These are phyloP conservation scores for Penicillium crystallinum DNA, from an alignment of 495 filamentous ascomycete genomes.

Conservation along the genomic window DNA sequence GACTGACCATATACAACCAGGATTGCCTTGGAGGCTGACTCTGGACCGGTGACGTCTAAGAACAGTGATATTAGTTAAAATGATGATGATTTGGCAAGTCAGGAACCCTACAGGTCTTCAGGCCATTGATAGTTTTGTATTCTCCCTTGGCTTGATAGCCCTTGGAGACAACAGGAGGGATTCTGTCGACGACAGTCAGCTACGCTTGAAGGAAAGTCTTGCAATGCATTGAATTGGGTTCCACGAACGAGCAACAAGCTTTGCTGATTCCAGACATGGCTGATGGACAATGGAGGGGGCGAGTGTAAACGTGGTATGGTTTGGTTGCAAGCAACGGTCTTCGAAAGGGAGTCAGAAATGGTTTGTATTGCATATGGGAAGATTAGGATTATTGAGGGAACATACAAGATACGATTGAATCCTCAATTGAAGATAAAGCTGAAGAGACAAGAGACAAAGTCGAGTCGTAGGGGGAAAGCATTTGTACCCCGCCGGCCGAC, in stretches of 20 bases:
- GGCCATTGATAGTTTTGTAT: conserved; percentile 55
- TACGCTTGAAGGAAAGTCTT: neutral
- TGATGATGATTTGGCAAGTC: neutral
- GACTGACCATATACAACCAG: conserved; percentile 46
- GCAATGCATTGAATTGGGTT: neutral
- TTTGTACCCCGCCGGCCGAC: conserved; percentile 16
- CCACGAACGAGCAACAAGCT: conserved; percentile 43
- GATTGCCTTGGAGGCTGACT: conserved; percentile 48
- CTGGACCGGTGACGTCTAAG: conserved; percentile 50
- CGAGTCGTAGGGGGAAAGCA: neutral
- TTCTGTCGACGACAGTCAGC: conserved; percentile 15
- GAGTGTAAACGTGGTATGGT: conserved; percentile 3
- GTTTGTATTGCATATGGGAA: conserved; percentile 4
- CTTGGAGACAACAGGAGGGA: conserved; percentile 52
- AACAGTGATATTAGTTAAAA: conserved; percentile 3
- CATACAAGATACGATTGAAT: neutral
- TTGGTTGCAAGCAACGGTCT: conserved; percentile 16
- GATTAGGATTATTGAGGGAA: neutral
- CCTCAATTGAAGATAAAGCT: neutral
- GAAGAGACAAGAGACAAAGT: neutral
- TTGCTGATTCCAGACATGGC: conserved; percentile 45
- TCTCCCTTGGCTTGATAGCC: conserved; percentile 56
- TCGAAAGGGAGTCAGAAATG: conserved; percentile 20
- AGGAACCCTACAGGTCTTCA: conserved; percentile 53
- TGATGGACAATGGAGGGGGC: conserved; percentile 21